Base-by-base conservation (phyloP, 2,329 filamentous ascomycete genomes). In the Apiospora kogelbergensis region DNA sequence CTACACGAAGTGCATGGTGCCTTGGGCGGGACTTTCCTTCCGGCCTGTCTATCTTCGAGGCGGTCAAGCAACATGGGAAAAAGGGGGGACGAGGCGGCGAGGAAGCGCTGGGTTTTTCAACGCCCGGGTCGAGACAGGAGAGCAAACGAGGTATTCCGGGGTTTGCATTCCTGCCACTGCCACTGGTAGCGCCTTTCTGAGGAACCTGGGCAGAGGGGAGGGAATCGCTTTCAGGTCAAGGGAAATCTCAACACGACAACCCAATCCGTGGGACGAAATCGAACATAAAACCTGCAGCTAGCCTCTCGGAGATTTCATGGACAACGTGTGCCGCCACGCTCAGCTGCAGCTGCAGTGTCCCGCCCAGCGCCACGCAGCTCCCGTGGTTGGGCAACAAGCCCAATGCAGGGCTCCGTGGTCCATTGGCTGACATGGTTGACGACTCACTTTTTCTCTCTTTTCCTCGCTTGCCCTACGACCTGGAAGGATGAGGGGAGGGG, bases 271-370 rank as follows among this genome's bases (percentile, higher is more conserved):
- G 44, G 42, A 66, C 65, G 45, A 26, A 66, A 66, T 66, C 65
- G 65, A 66, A 37, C 42, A 48, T 33, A 9, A 37, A 40, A 6
- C 37, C 44, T 48, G 65, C 65, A 66, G 26, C 65, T 66, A 66
- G 65, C 65, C 65, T 66, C 65, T 66, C 65, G 65, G 65, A 66
- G 65, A 66, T 66, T 66, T 66, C 30, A 20, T 65, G 41, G 63
- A 41, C 65, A 66, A 66, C 65, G 65, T 66, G 65, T 53, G 41
- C 41, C 44, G 41, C 41, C 41, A 45, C 63, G 53, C 53, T 37
- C 53, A 65, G 63, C 41, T 30, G 63, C 63, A 30, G 63, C 63
- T 45, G 63, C 63, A 30, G 63, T n/a, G 41, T 42, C 63, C 63
- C 63, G 63, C 33, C 63, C 44, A 42, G 63, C 30, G 41, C 63